Base-by-base conservation (phyloP, 768 basidiomycete species). In the Podaxis sp. region DNA sequence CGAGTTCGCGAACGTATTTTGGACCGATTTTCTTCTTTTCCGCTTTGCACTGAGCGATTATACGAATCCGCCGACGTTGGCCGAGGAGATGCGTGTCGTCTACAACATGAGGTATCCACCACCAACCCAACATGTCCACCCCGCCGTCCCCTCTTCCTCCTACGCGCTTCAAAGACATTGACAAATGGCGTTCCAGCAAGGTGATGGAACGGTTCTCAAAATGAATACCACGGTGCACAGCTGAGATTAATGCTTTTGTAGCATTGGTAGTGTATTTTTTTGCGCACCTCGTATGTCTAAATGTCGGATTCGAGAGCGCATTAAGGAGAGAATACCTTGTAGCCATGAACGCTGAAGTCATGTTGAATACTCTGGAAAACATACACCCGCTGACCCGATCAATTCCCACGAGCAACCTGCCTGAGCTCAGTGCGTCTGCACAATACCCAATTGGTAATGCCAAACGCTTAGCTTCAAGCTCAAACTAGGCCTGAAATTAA, bases 121-220 rank as follows among this genome's bases (percentile, higher is more conserved):
- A 96, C 93, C 93, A 96, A 15, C 95, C 95, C 58, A 89, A 72
- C 22, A 96, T 79, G 74, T 97, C 95, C 48, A 97, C 78, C 0
- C 95, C 95, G 4, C 95, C 93, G 71, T 96, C 95, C n/a, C 85
- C 82, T 68, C 82, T 86, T n/a, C 95, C 93, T 3, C 95, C 95
- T 15, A 95, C 87, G 56, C 87, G 85, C 52, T 75, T 80, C 3
- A 96, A 80, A 1, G 87, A 81, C 95, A 96, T 97, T 39, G 89
- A 92, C 54, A 96, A 76, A 52, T 84, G 73, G 2, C 82, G 72
- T 40, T 85, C 84, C 4, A 95, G 80, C 4, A 93, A 68, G 8
- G 74, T 71, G 28, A 88, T 80, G 0, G 88, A 87, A 1, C 88
- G 84, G 30, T 84, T 72, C 72, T 97, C 95, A 69, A 95, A 97